Evolutionary conservation across 768 basidiomycete genomes (phyloP).

Genomic region (Exsudoporus frostii): DNA sequence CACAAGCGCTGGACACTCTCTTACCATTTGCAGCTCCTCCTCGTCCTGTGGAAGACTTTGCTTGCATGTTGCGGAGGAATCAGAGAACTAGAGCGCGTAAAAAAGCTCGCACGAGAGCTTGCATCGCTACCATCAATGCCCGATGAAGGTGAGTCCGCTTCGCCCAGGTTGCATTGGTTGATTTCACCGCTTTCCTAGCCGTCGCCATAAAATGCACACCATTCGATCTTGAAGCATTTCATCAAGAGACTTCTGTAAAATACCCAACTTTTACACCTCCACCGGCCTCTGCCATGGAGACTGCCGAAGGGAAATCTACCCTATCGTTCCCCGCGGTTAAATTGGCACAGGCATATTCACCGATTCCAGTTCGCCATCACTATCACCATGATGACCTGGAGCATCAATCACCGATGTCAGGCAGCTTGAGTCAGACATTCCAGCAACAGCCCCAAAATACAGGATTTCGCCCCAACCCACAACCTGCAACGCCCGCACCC

Average conservation of each 20-base stretch:
- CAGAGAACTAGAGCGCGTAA: slow-evolving; percentile 78
- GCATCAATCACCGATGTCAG: slow-evolving; percentile 40
- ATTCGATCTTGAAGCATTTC: slow-evolving; percentile 85
- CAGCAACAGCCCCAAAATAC: slow-evolving; percentile 32
- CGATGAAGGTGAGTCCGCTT: slow-evolving; percentile 40
- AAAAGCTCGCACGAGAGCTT: slow-evolving; percentile 81
- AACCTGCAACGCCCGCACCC: slow-evolving; percentile 87
- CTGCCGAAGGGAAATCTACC: slow-evolving; percentile 29
- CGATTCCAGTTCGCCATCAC: slow-evolving; percentile 91
- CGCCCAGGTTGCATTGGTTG: neutral
- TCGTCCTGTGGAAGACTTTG: slow-evolving; percentile 92
- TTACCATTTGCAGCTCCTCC: slow-evolving; percentile 60
- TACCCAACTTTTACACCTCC: slow-evolving; percentile 90
- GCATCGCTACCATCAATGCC: slow-evolving; percentile 63
- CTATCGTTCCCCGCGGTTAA: slow-evolving; percentile 48
- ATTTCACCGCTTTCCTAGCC: slow-evolving; percentile 31
- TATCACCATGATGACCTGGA: slow-evolving; percentile 85
- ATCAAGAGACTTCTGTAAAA: slow-evolving; percentile 88
- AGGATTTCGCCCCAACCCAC: slow-evolving; percentile 42
- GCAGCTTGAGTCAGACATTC: slow-evolving; percentile 34
- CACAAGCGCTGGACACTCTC: neutral
- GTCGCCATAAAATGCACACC: slow-evolving; percentile 86
- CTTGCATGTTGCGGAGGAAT: slow-evolving; percentile 92
- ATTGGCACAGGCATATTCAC: slow-evolving; percentile 87
- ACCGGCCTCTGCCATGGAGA: slow-evolving; percentile 36